Conservation (phyloP, 192 early-diverging fungal species). For the Linnemannia hyalina region DNA sequence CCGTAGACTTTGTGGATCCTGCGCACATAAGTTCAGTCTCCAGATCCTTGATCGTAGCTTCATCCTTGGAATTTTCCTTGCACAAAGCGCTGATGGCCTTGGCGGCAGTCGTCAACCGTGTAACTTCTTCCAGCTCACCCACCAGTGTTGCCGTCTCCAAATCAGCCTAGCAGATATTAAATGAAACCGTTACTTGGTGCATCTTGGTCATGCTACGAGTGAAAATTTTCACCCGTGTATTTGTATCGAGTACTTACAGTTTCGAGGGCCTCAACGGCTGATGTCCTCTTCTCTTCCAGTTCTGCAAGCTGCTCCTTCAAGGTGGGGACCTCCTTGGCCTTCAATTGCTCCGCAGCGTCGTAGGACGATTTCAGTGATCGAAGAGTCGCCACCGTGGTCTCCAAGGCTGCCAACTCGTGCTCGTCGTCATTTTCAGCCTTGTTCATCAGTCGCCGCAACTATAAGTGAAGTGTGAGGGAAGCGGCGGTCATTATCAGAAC, state of each 20-base stretch:
- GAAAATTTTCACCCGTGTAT: not conserved
- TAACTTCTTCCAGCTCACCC: conserved; percentile 21
- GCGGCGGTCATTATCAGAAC: too few species aligned
- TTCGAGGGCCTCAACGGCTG: conserved; percentile 37
- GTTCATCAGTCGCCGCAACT: conserved; percentile 55
- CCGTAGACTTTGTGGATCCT: conserved; percentile 74
- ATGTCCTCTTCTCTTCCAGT: conserved; percentile 33
- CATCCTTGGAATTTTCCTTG: conserved; percentile 24
- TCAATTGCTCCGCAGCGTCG: conserved; percentile 61
- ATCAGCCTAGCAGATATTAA: conserved; percentile 11
- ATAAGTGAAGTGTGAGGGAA: not conserved
- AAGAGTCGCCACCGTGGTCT: conserved; percentile 50
- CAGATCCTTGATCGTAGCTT: conserved; percentile 30
- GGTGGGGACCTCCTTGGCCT: conserved; percentile 61
- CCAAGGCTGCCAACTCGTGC: conserved; percentile 57
- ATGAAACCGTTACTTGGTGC: not conserved
- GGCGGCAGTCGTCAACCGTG: conserved; percentile 4
- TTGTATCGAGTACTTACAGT: conserved; percentile 18
- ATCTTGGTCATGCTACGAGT: too few species aligned
- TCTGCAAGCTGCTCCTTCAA: conserved; percentile 46
- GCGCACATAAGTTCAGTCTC: conserved; percentile 62
- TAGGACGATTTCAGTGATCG: conserved; percentile 55
- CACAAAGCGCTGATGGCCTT: conserved; percentile 8
- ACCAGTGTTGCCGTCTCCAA: conserved; percentile 1
- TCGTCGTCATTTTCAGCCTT: conserved; percentile 59